Conservation (phyloP, 2,329 filamentous ascomycete genomes). For the Epicoccum sorghinum region DNA sequence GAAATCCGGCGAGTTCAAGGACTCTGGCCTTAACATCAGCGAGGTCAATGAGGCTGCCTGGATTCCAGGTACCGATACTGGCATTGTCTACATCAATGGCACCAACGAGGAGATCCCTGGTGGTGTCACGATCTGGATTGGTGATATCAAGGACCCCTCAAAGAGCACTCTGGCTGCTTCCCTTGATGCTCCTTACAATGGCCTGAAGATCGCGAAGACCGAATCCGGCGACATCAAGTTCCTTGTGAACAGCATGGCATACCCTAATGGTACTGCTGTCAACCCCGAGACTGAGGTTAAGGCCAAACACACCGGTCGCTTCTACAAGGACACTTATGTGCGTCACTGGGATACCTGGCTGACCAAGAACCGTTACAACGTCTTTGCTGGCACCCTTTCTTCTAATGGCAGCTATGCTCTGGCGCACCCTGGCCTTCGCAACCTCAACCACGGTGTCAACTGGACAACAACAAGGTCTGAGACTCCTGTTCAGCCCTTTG, state of each 20-base stretch:
- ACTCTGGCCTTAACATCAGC: constrained; percentile 39
- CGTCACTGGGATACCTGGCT: constrained; percentile 83
- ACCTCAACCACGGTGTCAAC: constrained; percentile 68
- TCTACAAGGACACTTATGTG: constrained; percentile 77
- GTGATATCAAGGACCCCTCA: constrained; percentile 36
- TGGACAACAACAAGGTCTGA: constrained; percentile 61
- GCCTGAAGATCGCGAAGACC: constrained; percentile 56
- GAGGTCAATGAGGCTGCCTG: constrained; percentile 44
- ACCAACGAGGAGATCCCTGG: constrained; percentile 63
- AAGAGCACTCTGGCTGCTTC: constrained; percentile 42
- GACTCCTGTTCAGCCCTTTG: constrained; percentile 77
- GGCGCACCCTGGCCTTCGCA: constrained; percentile 47
- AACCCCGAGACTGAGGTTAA: constrained; percentile 67
- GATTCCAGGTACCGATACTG: constrained; percentile 44
- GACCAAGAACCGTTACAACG: constrained; percentile 69
- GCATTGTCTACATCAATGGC: constrained; percentile 69
- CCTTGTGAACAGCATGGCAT: constrained; percentile 65
- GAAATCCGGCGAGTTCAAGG: constrained; percentile 40
- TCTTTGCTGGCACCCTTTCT: constrained; percentile 73
- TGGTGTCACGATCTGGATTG: constrained; percentile 46
- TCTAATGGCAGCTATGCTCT: constrained; percentile 36
- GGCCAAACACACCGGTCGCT: constrained; percentile 66
- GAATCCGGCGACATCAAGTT: constrained; percentile 51
- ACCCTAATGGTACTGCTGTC: constrained; percentile 72
- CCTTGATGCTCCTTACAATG: constrained; percentile 55